These are phyloP conservation scores for Apophysomyces trapeziformis DNA, from an alignment of 371 early-diverging fungal species.

Conservation along the genomic window DNA sequence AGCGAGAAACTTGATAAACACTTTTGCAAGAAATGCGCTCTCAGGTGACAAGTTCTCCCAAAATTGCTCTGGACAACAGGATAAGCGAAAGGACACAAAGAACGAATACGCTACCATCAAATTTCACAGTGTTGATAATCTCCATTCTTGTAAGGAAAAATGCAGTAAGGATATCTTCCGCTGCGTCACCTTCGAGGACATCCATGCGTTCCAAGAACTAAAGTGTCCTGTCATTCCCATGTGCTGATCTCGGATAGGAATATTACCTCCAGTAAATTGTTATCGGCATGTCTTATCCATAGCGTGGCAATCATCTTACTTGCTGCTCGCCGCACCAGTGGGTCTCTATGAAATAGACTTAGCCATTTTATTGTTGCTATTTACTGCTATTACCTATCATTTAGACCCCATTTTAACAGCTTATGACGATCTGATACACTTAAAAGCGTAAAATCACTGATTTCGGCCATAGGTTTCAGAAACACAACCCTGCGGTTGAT, in stretches of 20 bases:
- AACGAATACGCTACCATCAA: conserved; percentile 48
- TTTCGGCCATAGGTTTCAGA: conserved; percentile 69
- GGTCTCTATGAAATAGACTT: conserved; percentile 56
- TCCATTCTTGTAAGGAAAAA: conserved; percentile 71
- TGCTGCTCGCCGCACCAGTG: conserved; percentile 74
- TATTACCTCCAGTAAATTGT: conserved; percentile 72
- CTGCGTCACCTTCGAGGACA: conserved; percentile 72
- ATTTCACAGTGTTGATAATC: conserved; percentile 60
- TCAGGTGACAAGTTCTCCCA: conserved; percentile 83
- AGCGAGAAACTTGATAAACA: conserved; percentile 58
- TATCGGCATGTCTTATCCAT: conserved; percentile 79
- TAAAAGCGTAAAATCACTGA: conserved; percentile 69
- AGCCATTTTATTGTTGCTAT: background rate
- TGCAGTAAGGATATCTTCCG: conserved; percentile 69
- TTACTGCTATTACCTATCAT: conserved; percentile 55
- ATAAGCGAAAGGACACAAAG: background rate
- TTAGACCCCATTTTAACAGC: conserved; percentile 76
- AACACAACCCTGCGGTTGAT: conserved; percentile 68
- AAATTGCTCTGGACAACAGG: conserved; percentile 54
- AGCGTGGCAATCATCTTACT: conserved; percentile 71
- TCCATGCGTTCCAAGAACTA: conserved; percentile 81
- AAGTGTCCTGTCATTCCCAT: background rate
- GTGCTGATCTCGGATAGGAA: background rate
- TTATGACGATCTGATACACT: conserved; percentile 72
- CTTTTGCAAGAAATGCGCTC: conserved; percentile 76